Conservation (phyloP, 2,329 filamentous ascomycete species). For the Amylocarpus encephaloides region DNA sequence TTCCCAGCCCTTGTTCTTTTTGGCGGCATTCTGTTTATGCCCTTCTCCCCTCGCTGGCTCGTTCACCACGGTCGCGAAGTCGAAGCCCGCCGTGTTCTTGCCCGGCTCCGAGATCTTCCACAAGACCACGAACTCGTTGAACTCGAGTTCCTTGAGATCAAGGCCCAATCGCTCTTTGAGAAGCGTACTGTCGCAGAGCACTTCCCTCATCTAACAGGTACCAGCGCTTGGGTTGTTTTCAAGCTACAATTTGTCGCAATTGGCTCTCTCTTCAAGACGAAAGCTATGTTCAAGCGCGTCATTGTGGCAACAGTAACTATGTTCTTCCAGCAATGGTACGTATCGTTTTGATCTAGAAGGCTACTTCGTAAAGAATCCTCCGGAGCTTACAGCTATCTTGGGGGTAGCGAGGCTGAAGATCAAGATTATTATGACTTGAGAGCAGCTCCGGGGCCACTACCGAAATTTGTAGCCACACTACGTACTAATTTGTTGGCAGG, state of each 20-base stretch:
- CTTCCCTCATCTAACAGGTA: slow-evolving; percentile 58
- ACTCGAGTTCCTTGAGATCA: slow-evolving; percentile 77
- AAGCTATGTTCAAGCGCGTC: slow-evolving; percentile 61
- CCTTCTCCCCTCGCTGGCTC: slow-evolving; percentile 71
- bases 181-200: slow-evolving; percentile 61
- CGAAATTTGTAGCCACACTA: no score
- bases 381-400: no score
- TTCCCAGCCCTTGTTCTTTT: slow-evolving; percentile 60
- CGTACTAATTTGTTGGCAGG: no score
- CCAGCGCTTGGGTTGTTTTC: slow-evolving; percentile 55
- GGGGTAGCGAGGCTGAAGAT: no score
- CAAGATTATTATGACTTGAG: no score
- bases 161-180: slow-evolving; percentile 71
- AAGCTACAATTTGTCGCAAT: slow-evolving; percentile 66
- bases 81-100: slow-evolving; percentile 58
- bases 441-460: no score
- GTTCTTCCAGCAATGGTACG: slow-evolving; percentile 49
- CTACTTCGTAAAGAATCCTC: no score
- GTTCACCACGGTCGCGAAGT: slow-evolving; percentile 62
- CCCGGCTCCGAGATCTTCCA: slow-evolving; percentile 55
- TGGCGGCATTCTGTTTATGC: slow-evolving; percentile 71
- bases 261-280: slow-evolving; percentile 55
- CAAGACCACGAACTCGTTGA: slow-evolving; percentile 61
- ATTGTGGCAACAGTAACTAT: slow-evolving; percentile 56
- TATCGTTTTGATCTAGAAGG: not conserved